Percentiles rank a stretch among this genome's conserved stretches.
These are phyloP conservation scores for Botrytis porri DNA, from an alignment of 2,329 filamentous ascomycete species.

Conservation along the genomic window DNA sequence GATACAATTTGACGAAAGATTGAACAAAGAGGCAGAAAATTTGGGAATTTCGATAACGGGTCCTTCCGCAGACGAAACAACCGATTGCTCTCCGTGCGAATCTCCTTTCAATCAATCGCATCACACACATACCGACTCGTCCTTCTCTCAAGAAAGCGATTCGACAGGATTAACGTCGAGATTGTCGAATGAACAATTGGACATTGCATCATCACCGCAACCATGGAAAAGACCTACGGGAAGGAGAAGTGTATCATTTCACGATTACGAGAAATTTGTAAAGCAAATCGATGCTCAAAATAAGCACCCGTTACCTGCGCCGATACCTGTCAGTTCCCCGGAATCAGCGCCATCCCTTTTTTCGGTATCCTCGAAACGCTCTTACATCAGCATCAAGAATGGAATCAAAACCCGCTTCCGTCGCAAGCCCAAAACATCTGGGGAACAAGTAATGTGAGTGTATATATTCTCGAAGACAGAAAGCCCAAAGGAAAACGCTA, in stretches of 20 bases:
- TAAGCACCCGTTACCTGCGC: constrained; percentile 14
- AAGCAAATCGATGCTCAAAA: constrained; percentile 27
- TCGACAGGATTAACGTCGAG: constrained; percentile 35
- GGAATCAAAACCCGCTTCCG: constrained; percentile 30
- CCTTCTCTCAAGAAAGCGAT: constrained; percentile 30
- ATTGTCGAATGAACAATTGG: constrained; percentile 29
- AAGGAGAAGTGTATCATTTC: constrained; percentile 34
- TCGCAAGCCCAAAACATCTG: constrained; percentile 24
- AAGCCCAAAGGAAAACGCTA: constrained; percentile 20
- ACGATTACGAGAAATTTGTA: constrained; percentile 36
- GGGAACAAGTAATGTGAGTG: constrained; percentile 34
- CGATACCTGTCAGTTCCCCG: constrained; percentile 22
- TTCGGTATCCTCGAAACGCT: constrained; percentile 34
- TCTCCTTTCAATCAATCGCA: constrained; percentile 30
- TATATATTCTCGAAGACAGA: not conserved
- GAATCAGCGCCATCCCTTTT: constrained; percentile 35
- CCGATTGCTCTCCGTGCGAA: constrained; percentile 28
- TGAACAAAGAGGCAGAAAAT: constrained; percentile 32
- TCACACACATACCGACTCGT: constrained; percentile 33
- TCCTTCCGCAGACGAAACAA: constrained; percentile 21
- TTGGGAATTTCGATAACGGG: constrained; percentile 34
- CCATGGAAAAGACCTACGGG: constrained; percentile 23
- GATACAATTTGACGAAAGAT: constrained; percentile 27
- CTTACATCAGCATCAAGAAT: constrained; percentile 33
- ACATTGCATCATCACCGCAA: constrained; percentile 10